phyloP scores from a whole-genome alignment of 1,284 basidiomycete genomes.

The Neotropicomus parvogracilis region DNA sequence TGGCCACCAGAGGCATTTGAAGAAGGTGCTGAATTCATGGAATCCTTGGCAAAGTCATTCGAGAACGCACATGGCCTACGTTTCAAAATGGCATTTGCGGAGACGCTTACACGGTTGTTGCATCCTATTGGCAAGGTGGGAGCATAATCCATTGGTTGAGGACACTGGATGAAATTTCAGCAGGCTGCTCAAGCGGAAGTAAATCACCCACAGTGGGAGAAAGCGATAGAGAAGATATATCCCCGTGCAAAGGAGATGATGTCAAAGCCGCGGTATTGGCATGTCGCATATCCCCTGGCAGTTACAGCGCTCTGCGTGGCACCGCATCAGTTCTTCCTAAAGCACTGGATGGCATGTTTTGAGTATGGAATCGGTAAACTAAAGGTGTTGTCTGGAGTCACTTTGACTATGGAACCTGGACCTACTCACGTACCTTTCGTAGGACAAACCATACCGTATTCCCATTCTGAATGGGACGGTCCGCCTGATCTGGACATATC shows the following conservation, averaged over 20 bases:
- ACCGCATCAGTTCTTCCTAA: slow-evolving; percentile 80
- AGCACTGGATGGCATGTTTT: slow-evolving; percentile 75
- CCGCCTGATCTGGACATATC: slow-evolving; percentile 89
- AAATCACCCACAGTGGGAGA: slow-evolving; percentile 92
- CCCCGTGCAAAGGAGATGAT: slow-evolving; percentile 86
- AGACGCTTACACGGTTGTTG: slow-evolving; percentile 74
- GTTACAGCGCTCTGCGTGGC: slow-evolving; percentile 85
- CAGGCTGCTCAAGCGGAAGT: slow-evolving; percentile 94
- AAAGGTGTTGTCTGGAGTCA: slow-evolving; percentile 52
- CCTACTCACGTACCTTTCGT: not conserved
- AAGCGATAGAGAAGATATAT: slow-evolving; percentile 83
- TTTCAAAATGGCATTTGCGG: slow-evolving; percentile 84
- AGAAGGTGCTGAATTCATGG: slow-evolving; percentile 89
- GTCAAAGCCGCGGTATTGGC: slow-evolving; percentile 89
- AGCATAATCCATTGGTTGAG: not conserved
- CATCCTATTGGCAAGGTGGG: slow-evolving; percentile 87
- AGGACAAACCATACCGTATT: slow-evolving; percentile 79
- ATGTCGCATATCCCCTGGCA: slow-evolving; percentile 81
- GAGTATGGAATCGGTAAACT: slow-evolving; percentile 72
- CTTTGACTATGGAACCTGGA: not conserved
- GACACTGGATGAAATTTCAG: slow-evolving; percentile 7
- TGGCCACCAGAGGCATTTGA: slow-evolving; percentile 94
- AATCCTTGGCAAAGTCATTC: slow-evolving; percentile 79
- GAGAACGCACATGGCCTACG: slow-evolving; percentile 80
- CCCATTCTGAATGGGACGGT: slow-evolving; percentile 80